A percentile compares a stretch with the other conserved stretches of the same genome.
These are phyloP conservation scores for Phytophthora cactorum DNA, from an alignment of 352 stramenopile genomes.

Conservation along the genomic window DNA sequence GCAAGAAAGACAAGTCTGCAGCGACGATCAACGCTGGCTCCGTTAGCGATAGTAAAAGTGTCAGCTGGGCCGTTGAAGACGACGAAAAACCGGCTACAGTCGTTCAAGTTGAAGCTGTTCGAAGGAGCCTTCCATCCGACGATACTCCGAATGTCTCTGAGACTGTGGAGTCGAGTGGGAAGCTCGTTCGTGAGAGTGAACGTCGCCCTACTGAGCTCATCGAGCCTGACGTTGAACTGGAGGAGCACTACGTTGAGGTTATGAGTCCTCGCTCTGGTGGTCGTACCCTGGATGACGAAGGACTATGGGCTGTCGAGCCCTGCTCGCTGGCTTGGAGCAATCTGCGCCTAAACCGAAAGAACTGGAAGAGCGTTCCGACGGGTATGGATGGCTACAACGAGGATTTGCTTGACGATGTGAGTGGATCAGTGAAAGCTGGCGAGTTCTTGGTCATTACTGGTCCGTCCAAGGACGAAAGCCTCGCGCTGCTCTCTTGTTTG, in stretches of 20 bases:
- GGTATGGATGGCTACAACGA: conserved; percentile 6
- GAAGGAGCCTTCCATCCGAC: conserved; percentile 15
- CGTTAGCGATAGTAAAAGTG: background rate
- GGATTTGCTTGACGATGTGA: conserved; percentile 52
- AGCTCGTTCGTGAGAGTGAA: conserved; percentile 34
- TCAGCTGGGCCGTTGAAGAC: conserved; percentile 2
- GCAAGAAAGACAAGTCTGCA: conserved; percentile 18
- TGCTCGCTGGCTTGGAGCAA: conserved; percentile 39
- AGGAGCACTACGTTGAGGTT: conserved; percentile 37
- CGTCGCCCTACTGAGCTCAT: conserved; percentile 41
- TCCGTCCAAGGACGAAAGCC: conserved; percentile 77
- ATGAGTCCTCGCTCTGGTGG: conserved; percentile 26
- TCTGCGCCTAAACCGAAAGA: conserved; percentile 25
- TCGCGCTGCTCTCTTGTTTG: conserved; percentile 93
- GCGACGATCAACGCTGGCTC: background rate
- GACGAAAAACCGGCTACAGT: background rate
- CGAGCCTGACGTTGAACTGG: conserved; percentile 33
- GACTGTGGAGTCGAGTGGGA: conserved; percentile 1
- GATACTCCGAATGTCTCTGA: conserved; percentile 1
- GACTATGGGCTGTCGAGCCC: conserved; percentile 24
- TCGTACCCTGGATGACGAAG: background rate
- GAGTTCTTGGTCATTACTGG: conserved; percentile 73
- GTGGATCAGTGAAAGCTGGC: conserved; percentile 43
- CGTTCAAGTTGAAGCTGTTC: conserved; percentile 16
- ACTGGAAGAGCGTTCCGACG: conserved; percentile 8